A percentile compares a stretch with the other conserved stretches of the same genome.
Evolutionary conservation across 495 filamentous ascomycete species (phyloP).

Genomic region (Oleoguttula mirabilis): DNA sequence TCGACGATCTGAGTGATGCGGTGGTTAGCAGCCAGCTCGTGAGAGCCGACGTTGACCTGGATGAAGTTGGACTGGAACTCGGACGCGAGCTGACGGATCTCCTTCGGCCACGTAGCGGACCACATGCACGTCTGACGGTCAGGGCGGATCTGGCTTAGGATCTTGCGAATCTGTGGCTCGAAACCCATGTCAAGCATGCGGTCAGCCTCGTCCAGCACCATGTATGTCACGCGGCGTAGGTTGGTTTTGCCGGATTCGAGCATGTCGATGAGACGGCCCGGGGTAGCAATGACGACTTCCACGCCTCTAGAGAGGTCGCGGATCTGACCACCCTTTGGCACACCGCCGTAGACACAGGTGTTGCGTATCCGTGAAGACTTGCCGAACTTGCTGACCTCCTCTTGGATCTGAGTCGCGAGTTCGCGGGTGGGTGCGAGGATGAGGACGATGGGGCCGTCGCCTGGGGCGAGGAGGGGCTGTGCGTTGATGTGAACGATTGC

Average conservation of each 20-base stretch:
- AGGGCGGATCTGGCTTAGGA: constrained; percentile 91
- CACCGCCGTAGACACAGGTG: constrained; percentile 98
- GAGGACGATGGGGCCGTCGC: constrained; percentile 92
- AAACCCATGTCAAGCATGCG: constrained; percentile 91
- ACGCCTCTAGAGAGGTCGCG: constrained; percentile 81
- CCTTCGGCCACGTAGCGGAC: constrained; percentile 99
- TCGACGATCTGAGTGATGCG: constrained; percentile 97
- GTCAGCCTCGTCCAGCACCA: constrained; percentile 83
- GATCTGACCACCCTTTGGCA: constrained; percentile 92
- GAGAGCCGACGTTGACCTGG: constrained; percentile 96
- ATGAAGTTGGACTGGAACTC: constrained; percentile 96
- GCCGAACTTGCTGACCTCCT: constrained; percentile 89
- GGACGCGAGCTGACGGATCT: constrained; percentile 86
- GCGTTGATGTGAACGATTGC: constrained; percentile 99
- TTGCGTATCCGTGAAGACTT: constrained; percentile 97
- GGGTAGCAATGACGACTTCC: constrained; percentile 89
- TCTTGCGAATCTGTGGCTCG: constrained; percentile 84
- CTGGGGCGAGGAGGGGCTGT: constrained; percentile 90
- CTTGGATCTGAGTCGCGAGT: constrained; percentile 94
- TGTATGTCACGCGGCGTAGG: constrained; percentile 89
- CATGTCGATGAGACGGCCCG: constrained; percentile 97
- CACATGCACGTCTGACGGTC: constrained; percentile 99
- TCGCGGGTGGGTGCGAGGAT: constrained; percentile 94
- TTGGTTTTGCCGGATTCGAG: constrained; percentile 95
- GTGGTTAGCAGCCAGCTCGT: constrained; percentile 95